A percentile compares a stretch with the other conserved stretches of the same genome.
Evolutionary conservation across 1,139 yeast genomes (phyloP).

Genomic region (Nadsonia commutata): DNA sequence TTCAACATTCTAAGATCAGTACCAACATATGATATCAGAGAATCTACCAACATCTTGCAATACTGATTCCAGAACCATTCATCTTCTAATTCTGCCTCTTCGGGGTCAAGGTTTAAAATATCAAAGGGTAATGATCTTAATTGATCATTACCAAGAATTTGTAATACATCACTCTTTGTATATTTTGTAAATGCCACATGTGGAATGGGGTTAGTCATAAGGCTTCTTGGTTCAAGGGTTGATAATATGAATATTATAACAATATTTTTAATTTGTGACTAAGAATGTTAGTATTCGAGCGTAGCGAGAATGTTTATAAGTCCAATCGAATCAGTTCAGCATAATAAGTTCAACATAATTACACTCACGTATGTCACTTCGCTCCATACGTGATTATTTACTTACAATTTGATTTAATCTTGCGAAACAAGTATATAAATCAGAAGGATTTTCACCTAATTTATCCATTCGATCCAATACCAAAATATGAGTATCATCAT

Average conservation of each 20-base stretch:
- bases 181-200: slow-evolving; percentile 36
- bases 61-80: slow-evolving; percentile 11
- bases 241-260: slow-evolving; percentile 24
- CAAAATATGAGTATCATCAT: background rate
- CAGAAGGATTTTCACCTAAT: slow-evolving; percentile 35
- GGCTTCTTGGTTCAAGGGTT: slow-evolving; percentile 31
- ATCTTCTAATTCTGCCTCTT: background rate
- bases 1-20: slow-evolving; percentile 32
- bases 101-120: background rate
- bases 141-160: slow-evolving; percentile 22
- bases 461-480: slow-evolving; percentile 30
- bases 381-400: too few species aligned
- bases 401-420: slow-evolving; percentile 30
- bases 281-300: background rate
- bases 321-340: background rate
- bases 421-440: slow-evolving; percentile 33
- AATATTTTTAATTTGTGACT: slow-evolving; percentile 14
- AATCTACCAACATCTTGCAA: slow-evolving; percentile 29
- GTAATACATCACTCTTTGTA: slow-evolving; percentile 27
- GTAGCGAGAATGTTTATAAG: background rate
- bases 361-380: background rate
- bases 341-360: background rate
- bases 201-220: slow-evolving; percentile 36
- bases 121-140: slow-evolving; percentile 4
- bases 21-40: slow-evolving; percentile 39